These are phyloP conservation scores for Termitomyces sp. DNA, from an alignment of 1,284 basidiomycete genomes.

Conservation along the genomic window DNA sequence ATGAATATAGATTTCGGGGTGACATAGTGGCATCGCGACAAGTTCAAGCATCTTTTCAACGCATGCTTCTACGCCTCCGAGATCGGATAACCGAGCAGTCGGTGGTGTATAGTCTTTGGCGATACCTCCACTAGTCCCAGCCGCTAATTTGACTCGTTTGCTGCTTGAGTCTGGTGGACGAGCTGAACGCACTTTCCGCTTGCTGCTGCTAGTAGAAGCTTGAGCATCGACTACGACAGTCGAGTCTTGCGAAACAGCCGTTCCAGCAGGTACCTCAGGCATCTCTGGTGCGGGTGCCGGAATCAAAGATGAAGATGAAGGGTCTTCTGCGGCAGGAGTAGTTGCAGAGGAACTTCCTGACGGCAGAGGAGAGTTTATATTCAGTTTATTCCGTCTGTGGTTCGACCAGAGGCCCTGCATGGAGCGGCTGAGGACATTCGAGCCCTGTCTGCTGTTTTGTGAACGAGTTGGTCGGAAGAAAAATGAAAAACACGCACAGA, in stretches of 20 bases:
- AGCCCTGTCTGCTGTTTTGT: constrained; percentile 51
- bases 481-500: constrained; percentile 24
- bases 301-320: constrained; percentile 13
- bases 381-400: constrained; percentile 57
- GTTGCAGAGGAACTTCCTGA: constrained; percentile 21
- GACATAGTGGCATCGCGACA: constrained; percentile 90
- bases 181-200: constrained; percentile 56
- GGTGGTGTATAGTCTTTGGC: constrained; percentile 66
- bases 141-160: constrained; percentile 45
- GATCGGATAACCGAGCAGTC: constrained; percentile 68
- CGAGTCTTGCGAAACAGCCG: constrained; percentile 8
- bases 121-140: constrained; percentile 24
- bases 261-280: constrained; percentile 4
- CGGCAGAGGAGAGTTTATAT: constrained; percentile 49
- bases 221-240: constrained; percentile 12
- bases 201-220: constrained; percentile 26
- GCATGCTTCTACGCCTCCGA: constrained; percentile 84
- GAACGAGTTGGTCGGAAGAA: constrained; percentile 21
- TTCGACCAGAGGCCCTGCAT: constrained; percentile 74
- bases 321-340: constrained; percentile 25
- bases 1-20: constrained; percentile 93
- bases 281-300: constrained; percentile 11
- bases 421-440: constrained; percentile 67
- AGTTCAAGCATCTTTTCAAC: constrained; percentile 94
- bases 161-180: constrained; percentile 45